A percentile compares a stretch with the other conserved stretches of the same genome.
Evolutionary conservation across 352 stramenopile species (phyloP).

Genomic region (Phytophthora multivora): DNA sequence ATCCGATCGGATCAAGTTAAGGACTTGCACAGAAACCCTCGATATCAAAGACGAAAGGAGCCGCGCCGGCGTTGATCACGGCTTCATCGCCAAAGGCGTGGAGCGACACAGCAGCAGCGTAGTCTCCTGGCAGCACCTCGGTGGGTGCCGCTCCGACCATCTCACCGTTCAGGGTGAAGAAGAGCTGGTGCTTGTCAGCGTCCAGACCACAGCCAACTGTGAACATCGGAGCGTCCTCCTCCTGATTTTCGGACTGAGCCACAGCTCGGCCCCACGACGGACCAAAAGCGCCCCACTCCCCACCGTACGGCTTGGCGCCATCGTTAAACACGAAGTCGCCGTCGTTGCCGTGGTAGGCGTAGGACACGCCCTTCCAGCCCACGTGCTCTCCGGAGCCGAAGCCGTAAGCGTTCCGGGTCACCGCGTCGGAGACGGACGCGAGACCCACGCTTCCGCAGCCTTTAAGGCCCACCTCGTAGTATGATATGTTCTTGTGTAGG

Average conservation of each 20-base stretch:
- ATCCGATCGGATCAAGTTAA: constrained; percentile 39
- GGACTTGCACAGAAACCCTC: constrained; percentile 90
- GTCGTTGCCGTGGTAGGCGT: constrained; percentile 87
- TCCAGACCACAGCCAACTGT: constrained; percentile 84
- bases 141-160: constrained; percentile 58
- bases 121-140: constrained; percentile 55
- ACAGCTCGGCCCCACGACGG: constrained; percentile 60
- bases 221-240: constrained; percentile 34
- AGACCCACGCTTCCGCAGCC: constrained; percentile 82
- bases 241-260: constrained; percentile 23
- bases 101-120: constrained; percentile 79
- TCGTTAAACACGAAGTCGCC: constrained; percentile 88
- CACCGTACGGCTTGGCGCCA: constrained; percentile 66
- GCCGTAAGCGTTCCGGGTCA: constrained; percentile 65
- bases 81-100: constrained; percentile 76
- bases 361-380: constrained; percentile 81
- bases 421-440: constrained; percentile 61
- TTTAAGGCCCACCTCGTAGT: constrained; percentile 81
- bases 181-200: constrained; percentile 50
- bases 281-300: constrained; percentile 72
- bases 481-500: constrained; percentile 59
- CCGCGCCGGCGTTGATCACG: constrained; percentile 72
- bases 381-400: constrained; percentile 85
- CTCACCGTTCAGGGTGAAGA: constrained; percentile 83
- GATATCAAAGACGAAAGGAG: constrained; percentile 82